Evolutionary conservation across 2,329 filamentous ascomycete genomes (phyloP), one percentile per base, ranked within the genome.

Genomic region (Aspergillus chevalieri): DNA sequence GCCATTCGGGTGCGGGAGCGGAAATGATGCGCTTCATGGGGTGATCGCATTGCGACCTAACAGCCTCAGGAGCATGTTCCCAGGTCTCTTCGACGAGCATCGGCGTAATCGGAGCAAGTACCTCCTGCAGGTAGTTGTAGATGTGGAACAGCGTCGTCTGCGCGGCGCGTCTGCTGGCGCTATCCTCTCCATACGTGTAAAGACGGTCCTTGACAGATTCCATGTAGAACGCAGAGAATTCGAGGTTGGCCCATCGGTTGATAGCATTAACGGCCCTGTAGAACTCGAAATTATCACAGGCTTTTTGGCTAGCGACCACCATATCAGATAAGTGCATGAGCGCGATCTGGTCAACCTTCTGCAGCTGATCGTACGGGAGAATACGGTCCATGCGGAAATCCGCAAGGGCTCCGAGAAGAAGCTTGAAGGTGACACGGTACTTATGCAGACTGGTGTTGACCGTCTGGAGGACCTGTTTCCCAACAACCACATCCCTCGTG

Each of bases 151-250:
- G 68, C 2, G 80, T 77, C 4, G 72, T 76, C 57, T 85, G 82
- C 1, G 80, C 78, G 19, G 75, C 73, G 22, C 73, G 63, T 47
- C 82, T 75, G 44, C 87, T 70, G 4, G 80, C 75, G 43, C 86
- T 85, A 12, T 80, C 77, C 12, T 81, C 80, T 52, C 84, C 81
- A 26, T 87, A 88, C 43, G 91, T 93, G 73, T 98, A 98, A 1
- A 97, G 76, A 3, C 89, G 79, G 62, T 98, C 93, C 69, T 98
- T 98, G 60, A 91, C 78, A 0, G 87, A 84, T 69, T 98, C 93
- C 50, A 98, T 82, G 67, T 97, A 98, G 68, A 96, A 95, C 0
- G 92, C 86, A 0, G 90, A 96, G 21, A 98, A 78, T 57, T 96
- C 88, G 21, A 78, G 83, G 48, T 84, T 83, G 51, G 95, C 78